These are phyloP conservation scores for Petunia secreta DNA, from an alignment of 257 asterid species.

Conservation along the genomic window DNA sequence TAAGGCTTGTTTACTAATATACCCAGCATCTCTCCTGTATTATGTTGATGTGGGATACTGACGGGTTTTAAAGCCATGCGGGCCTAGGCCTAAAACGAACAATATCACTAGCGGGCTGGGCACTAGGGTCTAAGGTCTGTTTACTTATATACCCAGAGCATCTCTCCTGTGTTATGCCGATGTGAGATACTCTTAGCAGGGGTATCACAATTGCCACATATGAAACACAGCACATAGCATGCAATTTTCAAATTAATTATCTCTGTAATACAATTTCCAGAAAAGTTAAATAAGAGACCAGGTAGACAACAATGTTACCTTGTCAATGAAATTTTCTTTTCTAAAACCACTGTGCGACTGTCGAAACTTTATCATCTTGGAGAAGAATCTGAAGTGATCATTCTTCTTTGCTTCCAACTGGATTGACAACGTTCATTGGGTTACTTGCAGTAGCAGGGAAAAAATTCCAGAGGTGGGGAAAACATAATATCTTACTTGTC, in stretches of 20 bases:
- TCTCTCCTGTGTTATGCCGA: too few species aligned
- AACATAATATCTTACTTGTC: constrained; percentile 55
- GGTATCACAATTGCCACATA: not conserved
- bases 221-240: not conserved
- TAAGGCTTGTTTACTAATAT: too few species aligned
- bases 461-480: not conserved
- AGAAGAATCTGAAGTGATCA: constrained; percentile 81
- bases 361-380: constrained; percentile 81
- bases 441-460: constrained; percentile 4
- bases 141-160: too few species aligned
- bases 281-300: not conserved
- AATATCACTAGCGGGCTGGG: too few species aligned
- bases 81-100: too few species aligned
- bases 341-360: constrained; percentile 54
- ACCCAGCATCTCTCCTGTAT: too few species aligned
- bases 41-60: too few species aligned
- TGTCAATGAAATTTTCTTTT: constrained; percentile 70
- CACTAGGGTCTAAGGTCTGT: too few species aligned
- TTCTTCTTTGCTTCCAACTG: constrained; percentile 83
- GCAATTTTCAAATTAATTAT: not conserved
- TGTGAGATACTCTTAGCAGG: too few species aligned
- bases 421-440: constrained; percentile 35
- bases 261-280: constrained; percentile 9
- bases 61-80: too few species aligned
- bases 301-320: constrained; percentile 50